Evolutionary conservation across 257 asterid species (phyloP).

Genomic region (Solanum bulbocastanum): DNA sequence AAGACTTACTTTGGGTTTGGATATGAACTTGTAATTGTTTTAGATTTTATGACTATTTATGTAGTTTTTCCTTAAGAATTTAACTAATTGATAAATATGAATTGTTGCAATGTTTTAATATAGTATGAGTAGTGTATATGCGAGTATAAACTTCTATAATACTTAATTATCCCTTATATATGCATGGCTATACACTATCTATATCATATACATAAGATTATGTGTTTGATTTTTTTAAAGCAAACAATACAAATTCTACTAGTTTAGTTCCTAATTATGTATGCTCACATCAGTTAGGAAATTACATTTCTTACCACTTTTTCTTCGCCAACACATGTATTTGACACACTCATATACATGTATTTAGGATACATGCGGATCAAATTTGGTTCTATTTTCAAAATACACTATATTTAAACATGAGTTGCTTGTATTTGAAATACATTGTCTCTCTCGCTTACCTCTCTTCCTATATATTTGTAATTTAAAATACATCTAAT

Average conservation of each 20-base stretch:
- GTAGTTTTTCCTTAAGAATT: neutral
- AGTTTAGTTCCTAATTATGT: neutral
- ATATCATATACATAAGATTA: neutral
- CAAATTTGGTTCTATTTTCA: neutral
- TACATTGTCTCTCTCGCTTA: neutral
- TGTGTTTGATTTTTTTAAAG: neutral
- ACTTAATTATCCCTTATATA: no score
- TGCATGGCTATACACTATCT: no score
- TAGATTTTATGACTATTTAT: neutral
- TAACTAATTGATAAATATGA: neutral
- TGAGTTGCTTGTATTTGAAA: no score
- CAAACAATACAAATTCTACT: neutral
- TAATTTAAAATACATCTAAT: neutral
- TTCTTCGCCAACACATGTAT: neutral
- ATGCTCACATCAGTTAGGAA: neutral
- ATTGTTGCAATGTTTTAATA: neutral
- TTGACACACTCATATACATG: neutral
- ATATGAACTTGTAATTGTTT: neutral
- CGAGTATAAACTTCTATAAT: neutral
- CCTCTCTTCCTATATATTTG: neutral
- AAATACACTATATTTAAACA: no score
- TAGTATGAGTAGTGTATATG: neutral
- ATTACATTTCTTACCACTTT: neutral
- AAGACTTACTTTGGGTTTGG: no score
- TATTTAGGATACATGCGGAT: neutral